Conservation (phyloP, 352 stramenopile species). For the Hyaloperonospora arabidopsidis region DNA sequence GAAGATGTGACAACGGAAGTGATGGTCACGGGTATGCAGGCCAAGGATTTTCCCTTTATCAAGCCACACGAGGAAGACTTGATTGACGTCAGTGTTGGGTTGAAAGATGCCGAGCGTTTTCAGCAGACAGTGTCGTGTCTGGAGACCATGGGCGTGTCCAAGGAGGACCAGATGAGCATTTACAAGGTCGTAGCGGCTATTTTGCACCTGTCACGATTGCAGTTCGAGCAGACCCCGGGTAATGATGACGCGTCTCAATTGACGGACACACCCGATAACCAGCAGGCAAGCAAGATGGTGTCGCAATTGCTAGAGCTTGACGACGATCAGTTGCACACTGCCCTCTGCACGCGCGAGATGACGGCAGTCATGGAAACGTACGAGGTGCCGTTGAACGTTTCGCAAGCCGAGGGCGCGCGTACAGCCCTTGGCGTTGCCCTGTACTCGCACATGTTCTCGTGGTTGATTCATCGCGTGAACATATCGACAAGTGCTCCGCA, state of each 20-base stretch:
- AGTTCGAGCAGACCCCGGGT: conserved; percentile 45
- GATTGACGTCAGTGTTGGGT: conserved; percentile 42
- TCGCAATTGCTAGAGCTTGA: conserved; percentile 61
- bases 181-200: conserved; percentile 76
- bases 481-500: conserved; percentile 58
- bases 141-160: conserved; percentile 63
- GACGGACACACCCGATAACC: conserved; percentile 42
- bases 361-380: conserved; percentile 76
- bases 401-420: conserved; percentile 65
- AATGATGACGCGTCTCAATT: conserved; percentile 70
- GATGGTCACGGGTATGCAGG: conserved; percentile 59
- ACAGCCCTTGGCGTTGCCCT: conserved; percentile 76
- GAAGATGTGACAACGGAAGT: conserved; percentile 48
- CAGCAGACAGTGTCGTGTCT: conserved; percentile 64
- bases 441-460: conserved; percentile 95
- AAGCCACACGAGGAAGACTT: conserved; percentile 33
- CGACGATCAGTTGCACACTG: conserved; percentile 53
- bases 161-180: conserved; percentile 67
- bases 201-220: conserved; percentile 69
- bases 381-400: conserved; percentile 78
- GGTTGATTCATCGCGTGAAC: conserved; percentile 89
- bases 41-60: conserved; percentile 82
- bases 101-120: conserved; percentile 71
- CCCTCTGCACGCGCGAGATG: conserved; percentile 75
- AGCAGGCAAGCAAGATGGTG: conserved; percentile 39